These are phyloP conservation scores for Talaromyces sp. DNA, from an alignment of 2,329 filamentous ascomycete species.

Conservation along the genomic window DNA sequence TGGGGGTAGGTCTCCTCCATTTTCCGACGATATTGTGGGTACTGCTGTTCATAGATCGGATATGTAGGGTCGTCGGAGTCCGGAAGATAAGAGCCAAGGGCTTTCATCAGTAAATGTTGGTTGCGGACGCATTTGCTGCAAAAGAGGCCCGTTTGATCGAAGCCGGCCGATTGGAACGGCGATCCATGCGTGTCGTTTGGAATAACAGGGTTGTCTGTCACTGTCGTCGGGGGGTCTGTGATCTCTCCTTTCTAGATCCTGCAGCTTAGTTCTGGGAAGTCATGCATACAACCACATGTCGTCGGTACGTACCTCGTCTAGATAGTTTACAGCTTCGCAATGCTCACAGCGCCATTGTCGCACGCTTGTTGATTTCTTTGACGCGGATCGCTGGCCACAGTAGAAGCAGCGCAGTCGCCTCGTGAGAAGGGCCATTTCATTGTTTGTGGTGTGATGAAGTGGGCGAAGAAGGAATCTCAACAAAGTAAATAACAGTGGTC, in stretches of 20 bases:
- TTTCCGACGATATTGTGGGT: conserved; percentile 65
- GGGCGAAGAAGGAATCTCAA: neutral
- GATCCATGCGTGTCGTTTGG: conserved; percentile 41
- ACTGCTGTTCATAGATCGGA: conserved; percentile 61
- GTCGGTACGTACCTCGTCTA: conserved; percentile 67
- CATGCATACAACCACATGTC: neutral
- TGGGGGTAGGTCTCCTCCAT: conserved; percentile 84
- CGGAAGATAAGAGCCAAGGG: conserved; percentile 75
- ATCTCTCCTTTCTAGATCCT: conserved; percentile 73
- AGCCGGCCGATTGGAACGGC: conserved; percentile 36
- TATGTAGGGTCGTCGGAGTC: conserved; percentile 64
- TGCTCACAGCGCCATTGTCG: conserved; percentile 68
- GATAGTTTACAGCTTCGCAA: conserved; percentile 84
- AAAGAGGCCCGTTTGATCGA: conserved; percentile 48
- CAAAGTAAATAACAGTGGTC: neutral
- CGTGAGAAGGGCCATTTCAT: conserved; percentile 42
- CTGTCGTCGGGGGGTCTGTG: conserved; percentile 72
- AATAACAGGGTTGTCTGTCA: conserved; percentile 42
- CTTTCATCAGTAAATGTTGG: conserved; percentile 73
- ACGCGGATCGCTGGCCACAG: conserved; percentile 66
- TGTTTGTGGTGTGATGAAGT: conserved; percentile 15
- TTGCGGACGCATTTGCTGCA: conserved; percentile 84
- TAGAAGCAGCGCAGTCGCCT: conserved; percentile 71
- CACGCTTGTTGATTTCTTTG: conserved; percentile 55
- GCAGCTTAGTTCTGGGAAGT: neutral